A percentile compares a stretch with the other conserved stretches of the same genome.
phyloP scores from a whole-genome alignment of 257 asterid species.

The Verbascum thapsus region DNA sequence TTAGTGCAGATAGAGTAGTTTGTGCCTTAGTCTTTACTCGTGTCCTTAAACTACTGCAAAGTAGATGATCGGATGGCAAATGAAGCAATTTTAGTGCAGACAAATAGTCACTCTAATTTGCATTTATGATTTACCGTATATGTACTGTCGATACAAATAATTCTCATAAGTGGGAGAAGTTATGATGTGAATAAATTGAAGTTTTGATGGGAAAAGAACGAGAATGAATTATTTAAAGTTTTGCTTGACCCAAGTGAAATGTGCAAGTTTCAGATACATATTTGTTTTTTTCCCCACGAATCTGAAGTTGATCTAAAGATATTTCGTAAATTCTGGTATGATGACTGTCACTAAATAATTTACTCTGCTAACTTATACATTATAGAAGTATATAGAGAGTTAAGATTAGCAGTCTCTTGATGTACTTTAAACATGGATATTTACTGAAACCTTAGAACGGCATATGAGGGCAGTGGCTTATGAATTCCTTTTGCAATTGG shows the following conservation, averaged over 20 bases:
- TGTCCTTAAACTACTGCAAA: not conserved
- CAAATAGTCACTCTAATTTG: not conserved
- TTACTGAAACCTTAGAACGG: not conserved
- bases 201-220: too few relatives aligned
- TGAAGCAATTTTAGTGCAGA: not conserved
- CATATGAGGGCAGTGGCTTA: slow-evolving; percentile 4
- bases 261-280: too few relatives aligned
- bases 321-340: too few relatives aligned
- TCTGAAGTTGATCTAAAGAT: too few relatives aligned
- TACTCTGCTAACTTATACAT: not conserved
- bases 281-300: too few relatives aligned
- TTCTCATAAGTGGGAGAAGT: not conserved
- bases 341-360: not conserved
- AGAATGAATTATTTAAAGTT: too few relatives aligned
- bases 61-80: not conserved
- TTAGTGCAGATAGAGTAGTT: not conserved
- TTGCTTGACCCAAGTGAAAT: too few relatives aligned
- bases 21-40: slow-evolving; percentile 25
- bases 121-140: not conserved
- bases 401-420: not conserved
- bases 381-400: too few relatives aligned
- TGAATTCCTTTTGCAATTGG: slow-evolving; percentile 9
- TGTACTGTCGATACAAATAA: not conserved
- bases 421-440: slow-evolving; percentile 4
- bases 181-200: too few relatives aligned